These are phyloP conservation scores for Penicillium janthinellum DNA, from an alignment of 2,329 filamentous ascomycete genomes.

Conservation along the genomic window DNA sequence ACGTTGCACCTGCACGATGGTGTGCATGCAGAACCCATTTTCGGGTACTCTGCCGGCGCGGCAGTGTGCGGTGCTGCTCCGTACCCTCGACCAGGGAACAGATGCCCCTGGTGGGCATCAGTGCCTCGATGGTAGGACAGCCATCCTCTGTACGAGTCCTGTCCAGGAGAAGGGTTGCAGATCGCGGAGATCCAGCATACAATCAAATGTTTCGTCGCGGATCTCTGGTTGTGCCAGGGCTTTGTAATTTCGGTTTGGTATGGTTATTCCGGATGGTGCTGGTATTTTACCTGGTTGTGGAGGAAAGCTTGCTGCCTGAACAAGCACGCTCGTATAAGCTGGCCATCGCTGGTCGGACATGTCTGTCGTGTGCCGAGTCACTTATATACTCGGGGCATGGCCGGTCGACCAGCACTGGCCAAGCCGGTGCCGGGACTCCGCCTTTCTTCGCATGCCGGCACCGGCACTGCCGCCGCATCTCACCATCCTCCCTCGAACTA, in stretches of 20 bases:
- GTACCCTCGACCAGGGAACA: not conserved
- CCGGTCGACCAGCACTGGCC: not conserved
- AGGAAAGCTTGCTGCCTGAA: not conserved
- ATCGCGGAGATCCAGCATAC: not conserved
- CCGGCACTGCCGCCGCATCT: not conserved
- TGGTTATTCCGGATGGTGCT: not conserved
- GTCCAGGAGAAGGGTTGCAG: not conserved
- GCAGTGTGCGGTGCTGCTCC: not conserved
- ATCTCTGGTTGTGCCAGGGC: not conserved
- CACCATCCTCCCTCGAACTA: not conserved
- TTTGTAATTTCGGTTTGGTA: not conserved
- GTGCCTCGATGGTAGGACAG: not conserved
- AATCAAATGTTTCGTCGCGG: not conserved
- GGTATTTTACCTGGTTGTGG: not conserved
- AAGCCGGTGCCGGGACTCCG: not conserved
- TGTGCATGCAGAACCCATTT: not conserved
- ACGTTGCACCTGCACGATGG: slow-evolving; percentile 3
- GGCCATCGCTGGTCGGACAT: not conserved
- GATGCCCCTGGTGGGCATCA: not conserved
- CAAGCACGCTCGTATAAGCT: not conserved
- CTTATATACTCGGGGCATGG: not conserved
- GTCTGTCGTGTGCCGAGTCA: not conserved
- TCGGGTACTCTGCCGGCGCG: not conserved
- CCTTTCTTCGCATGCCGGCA: not conserved
- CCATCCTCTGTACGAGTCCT: not conserved